Evolutionary conservation across 306 rosid genomes (phyloP).

Genomic region (Senna siamea): DNA sequence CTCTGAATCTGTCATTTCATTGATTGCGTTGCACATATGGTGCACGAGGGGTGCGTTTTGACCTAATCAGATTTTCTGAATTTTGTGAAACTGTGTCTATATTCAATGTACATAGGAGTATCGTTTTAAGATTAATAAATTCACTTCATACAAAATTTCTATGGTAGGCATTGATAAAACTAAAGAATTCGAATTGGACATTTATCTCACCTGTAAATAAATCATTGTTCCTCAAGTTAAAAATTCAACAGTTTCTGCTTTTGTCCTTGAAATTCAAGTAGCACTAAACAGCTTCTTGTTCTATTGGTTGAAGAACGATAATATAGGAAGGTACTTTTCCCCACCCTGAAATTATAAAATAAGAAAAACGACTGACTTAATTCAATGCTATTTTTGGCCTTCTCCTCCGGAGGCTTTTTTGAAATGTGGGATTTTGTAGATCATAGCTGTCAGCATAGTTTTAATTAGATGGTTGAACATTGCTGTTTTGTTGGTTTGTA

Average conservation of each 20-base stretch:
- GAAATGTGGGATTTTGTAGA: neutral
- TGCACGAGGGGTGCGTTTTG: constrained; percentile 20
- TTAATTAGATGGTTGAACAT: constrained; percentile 14
- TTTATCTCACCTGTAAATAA: constrained; percentile 28
- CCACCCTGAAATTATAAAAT: neutral
- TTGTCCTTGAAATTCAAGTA: constrained; percentile 17
- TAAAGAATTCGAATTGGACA: too few relatives aligned
- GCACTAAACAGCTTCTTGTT: constrained; percentile 6
- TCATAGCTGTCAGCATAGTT: neutral
- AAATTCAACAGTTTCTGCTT: constrained; percentile 5
- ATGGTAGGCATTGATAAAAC: too few relatives aligned
- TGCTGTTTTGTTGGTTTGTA: constrained; percentile 17
- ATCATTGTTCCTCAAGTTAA: constrained; percentile 20
- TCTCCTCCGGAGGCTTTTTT: neutral
- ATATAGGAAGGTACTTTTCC: neutral
- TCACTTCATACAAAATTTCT: neutral
- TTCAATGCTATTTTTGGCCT: neutral
- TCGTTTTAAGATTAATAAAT: neutral
- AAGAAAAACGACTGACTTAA: neutral
- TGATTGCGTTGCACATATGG: constrained; percentile 1
- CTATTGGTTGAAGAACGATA: neutral
- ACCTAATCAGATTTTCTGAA: constrained; percentile 8
- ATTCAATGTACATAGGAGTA: constrained; percentile 13
- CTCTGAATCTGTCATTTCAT: constrained; percentile 10
- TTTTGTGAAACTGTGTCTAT: neutral